Percentiles rank a stretch among this genome's conserved stretches.
Evolutionary conservation across 768 basidiomycete genomes (phyloP).

Genomic region (Leucogyrophana mollusca): DNA sequence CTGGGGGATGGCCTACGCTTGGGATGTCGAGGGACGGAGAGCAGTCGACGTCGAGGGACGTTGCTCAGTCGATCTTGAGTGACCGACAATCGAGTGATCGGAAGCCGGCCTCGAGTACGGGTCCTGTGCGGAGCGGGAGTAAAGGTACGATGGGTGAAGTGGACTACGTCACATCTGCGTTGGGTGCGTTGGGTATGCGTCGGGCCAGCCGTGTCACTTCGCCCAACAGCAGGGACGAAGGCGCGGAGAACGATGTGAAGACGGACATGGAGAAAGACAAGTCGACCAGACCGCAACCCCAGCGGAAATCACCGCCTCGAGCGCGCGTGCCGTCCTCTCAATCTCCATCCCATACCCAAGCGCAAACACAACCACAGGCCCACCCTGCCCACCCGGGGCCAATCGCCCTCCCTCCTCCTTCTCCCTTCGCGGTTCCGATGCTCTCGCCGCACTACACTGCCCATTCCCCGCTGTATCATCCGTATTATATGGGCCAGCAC

Average conservation of each 20-base stretch:
- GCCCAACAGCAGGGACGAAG: conserved; percentile 3
- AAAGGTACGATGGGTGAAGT: conserved; percentile 12
- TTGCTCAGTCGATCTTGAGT: conserved; percentile 9
- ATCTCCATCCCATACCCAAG: conserved; percentile 3
- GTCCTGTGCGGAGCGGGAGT: no score
- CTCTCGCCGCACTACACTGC: conserved; percentile 28
- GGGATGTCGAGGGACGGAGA: background rate
- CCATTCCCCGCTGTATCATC: conserved; percentile 18
- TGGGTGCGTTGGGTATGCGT: conserved; percentile 28
- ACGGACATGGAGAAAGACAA: conserved; percentile 24
- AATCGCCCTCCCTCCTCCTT: conserved; percentile 65
- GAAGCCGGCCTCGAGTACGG: no score
- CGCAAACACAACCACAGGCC: conserved; percentile 14
- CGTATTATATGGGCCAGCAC: conserved; percentile 10
- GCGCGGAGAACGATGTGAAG: conserved; percentile 12
- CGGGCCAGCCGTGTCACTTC: conserved; percentile 17
- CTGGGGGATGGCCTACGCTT: conserved; percentile 3
- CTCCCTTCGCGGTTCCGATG: conserved; percentile 40
- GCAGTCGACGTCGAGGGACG: conserved; percentile 7
- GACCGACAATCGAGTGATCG: no score
- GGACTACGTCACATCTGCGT: conserved; percentile 16
- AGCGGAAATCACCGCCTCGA: conserved; percentile 13
- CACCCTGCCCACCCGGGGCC: conserved; percentile 66
- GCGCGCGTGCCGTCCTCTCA: background rate
- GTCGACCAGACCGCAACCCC: conserved; percentile 7